Evolutionary conservation across 73 alveolate genomes (phyloP).

Genomic region (Blepharisma japonicum): DNA sequence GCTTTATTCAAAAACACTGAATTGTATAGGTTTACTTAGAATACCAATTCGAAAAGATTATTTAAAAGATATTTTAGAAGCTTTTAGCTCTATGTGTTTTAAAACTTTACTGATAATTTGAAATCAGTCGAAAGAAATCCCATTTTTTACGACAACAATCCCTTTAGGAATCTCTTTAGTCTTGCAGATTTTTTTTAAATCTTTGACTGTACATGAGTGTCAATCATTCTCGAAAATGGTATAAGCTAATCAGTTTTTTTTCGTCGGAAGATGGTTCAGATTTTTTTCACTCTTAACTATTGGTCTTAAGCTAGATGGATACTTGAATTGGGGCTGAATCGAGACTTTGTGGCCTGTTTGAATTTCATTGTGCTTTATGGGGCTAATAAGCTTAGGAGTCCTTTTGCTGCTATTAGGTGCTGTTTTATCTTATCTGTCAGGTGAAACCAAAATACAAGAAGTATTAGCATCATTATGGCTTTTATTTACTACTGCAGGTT

Average conservation of each 20-base stretch:
- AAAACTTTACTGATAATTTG: too few species aligned
- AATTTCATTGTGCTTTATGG: background rate
- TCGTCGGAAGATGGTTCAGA: background rate
- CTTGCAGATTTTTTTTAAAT: too few species aligned
- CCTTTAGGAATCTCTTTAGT: too few species aligned
- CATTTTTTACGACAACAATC: too few species aligned
- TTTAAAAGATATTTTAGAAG: too few species aligned
- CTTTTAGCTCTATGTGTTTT: too few species aligned
- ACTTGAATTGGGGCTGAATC: background rate
- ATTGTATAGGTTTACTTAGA: too few species aligned
- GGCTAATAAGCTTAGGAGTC: background rate
- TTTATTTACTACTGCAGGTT: background rate
- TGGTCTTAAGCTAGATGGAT: slow-evolving; percentile 12
- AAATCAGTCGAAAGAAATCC: too few species aligned
- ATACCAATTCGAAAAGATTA: too few species aligned
- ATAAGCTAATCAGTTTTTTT: background rate
- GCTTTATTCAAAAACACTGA: too few species aligned
- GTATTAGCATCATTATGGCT: background rate
- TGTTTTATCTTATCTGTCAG: background rate
- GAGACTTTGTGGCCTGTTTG: slow-evolving; percentile 23
- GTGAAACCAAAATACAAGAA: background rate
- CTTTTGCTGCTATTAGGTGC: background rate
- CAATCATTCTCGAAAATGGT: background rate
- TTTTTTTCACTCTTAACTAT: background rate
- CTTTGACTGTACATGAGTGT: background rate